Conservation (phyloP, 192 early-diverging fungal species). For the Backusella morwellensis region DNA sequence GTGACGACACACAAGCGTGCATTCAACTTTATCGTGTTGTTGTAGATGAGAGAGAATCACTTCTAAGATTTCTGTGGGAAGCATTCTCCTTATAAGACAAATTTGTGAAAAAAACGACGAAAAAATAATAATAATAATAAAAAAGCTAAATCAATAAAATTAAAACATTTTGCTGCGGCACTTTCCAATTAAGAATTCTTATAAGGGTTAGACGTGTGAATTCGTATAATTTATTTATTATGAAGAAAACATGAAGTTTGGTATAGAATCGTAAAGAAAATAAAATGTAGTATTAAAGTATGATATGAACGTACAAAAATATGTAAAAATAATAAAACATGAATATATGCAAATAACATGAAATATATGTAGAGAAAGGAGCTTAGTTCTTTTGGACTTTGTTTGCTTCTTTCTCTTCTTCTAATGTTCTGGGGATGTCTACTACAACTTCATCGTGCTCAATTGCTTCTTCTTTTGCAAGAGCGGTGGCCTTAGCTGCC, state of each 20-base stretch:
- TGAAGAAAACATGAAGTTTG: neutral
- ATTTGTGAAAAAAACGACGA: too few species aligned
- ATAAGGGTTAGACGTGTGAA: neutral
- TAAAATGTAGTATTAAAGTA: neutral
- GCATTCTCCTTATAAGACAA: too few species aligned
- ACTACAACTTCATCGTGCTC: neutral
- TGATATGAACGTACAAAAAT: neutral
- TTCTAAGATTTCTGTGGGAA: too few species aligned
- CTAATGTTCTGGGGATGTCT: neutral
- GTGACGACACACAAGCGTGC: too few species aligned
- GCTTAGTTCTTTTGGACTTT: neutral
- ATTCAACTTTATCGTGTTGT: too few species aligned
- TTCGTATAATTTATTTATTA: neutral
- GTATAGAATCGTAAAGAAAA: neutral
- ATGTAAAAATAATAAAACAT: neutral
- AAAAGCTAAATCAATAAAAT: too few species aligned
- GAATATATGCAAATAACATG: constrained; percentile 4
- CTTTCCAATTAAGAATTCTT: too few species aligned
- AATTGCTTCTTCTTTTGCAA: neutral
- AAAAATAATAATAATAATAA: too few species aligned
- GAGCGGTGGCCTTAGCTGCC: neutral
- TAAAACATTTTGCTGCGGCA: too few species aligned
- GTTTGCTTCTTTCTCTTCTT: neutral
- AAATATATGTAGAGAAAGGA: neutral
- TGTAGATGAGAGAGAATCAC: too few species aligned